Conservation (phyloP, 306 rosid genomes). For the Prunus armeniaca region DNA sequence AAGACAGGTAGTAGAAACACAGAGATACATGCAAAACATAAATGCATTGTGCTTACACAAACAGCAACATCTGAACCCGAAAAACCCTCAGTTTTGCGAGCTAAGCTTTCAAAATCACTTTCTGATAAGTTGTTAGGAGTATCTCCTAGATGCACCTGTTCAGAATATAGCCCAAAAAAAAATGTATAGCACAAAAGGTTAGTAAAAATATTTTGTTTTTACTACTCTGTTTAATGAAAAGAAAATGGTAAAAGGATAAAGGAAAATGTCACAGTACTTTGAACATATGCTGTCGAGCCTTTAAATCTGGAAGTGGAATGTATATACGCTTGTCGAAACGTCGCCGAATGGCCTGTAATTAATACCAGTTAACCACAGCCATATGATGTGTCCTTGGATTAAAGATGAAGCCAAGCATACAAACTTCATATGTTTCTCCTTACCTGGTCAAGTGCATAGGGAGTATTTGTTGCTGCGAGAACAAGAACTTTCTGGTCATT, state of each 20-base stretch:
- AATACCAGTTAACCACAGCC: conserved; percentile 31
- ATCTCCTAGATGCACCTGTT: conserved; percentile 98
- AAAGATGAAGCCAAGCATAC: conserved; percentile 6
- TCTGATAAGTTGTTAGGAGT: conserved; percentile 90
- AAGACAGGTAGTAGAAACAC: not conserved
- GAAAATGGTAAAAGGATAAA: conserved; percentile 12
- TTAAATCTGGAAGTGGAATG: conserved; percentile 92
- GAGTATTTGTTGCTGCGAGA: conserved; percentile 99
- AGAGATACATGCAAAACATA: conserved; percentile 1
- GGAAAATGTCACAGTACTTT: conserved; percentile 51
- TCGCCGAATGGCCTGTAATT: conserved; percentile 88
- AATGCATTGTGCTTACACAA: conserved; percentile 73
- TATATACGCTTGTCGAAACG: conserved; percentile 99
- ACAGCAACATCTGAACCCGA: conserved; percentile 97
- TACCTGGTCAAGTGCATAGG: conserved; percentile 97
- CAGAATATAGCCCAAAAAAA: conserved; percentile 17
- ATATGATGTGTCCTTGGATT: conserved; percentile 6
- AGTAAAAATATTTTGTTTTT: not conserved
- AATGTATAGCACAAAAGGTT: not conserved
- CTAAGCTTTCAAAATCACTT: conserved; percentile 84
- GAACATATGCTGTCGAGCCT: conserved; percentile 98
- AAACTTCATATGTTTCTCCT: conserved; percentile 18
- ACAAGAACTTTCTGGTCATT: conserved; percentile 97
- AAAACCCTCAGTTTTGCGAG: conserved; percentile 78
- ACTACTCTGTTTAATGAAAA: not conserved